Percentiles rank a stretch among this genome's conserved stretches.
phyloP scores from a whole-genome alignment of 108 stramenopile genomes.

The Skeletonema tropicum region DNA sequence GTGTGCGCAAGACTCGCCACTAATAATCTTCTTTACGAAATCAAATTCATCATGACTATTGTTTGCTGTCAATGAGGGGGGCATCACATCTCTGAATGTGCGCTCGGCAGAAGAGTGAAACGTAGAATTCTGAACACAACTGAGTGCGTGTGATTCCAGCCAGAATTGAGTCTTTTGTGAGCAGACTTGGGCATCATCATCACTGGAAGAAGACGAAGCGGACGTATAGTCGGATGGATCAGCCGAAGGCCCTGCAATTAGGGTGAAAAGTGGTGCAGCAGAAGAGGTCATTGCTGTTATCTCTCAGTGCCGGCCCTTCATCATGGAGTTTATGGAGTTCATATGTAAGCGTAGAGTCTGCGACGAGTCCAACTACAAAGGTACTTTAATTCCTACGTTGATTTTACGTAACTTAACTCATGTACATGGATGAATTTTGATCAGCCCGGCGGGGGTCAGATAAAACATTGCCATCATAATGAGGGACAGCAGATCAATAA shows the following conservation, averaged over 20 bases:
- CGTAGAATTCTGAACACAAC: slow-evolving; percentile 7
- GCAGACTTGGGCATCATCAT: neutral
- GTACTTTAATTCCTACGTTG: no score
- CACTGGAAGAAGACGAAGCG: neutral
- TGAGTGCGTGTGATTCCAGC: slow-evolving; percentile 21
- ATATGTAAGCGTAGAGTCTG: no score
- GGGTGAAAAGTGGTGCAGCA: neutral
- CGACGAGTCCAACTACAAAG: no score
- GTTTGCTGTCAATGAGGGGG: neutral
- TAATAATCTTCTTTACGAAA: slow-evolving; percentile 10
- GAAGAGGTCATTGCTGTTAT: neutral
- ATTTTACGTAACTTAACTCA: no score
- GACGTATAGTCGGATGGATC: neutral
- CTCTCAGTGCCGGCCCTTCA: no score
- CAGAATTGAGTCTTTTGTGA: slow-evolving; percentile 6
- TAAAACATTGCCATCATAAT: no score
- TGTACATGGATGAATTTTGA: no score
- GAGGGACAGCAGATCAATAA: neutral
- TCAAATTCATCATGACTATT: slow-evolving; percentile 1
- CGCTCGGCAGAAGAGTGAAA: slow-evolving; percentile 10
- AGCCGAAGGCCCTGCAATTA: neutral
- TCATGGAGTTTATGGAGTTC: no score
- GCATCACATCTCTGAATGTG: slow-evolving; percentile 5
- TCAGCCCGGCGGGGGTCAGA: no score
- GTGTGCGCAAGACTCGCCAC: slow-evolving; percentile 8